Evolutionary conservation across 2,329 filamentous ascomycete genomes (phyloP).

Genomic region (Fusarium subtropicale): DNA sequence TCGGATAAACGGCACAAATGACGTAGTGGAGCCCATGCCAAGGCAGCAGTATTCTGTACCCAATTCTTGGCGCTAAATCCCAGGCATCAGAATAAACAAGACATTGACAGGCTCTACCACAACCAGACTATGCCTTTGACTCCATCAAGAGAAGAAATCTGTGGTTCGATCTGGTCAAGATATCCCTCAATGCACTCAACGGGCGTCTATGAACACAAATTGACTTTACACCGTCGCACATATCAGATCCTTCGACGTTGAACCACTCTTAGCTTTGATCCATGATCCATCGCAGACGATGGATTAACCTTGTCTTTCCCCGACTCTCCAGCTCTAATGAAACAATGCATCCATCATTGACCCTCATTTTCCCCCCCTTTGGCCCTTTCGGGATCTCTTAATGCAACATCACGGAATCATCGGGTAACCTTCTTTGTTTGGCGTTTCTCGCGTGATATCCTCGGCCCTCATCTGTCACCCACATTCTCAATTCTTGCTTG

Average conservation of each 20-base stretch:
- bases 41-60: constrained; percentile 24
- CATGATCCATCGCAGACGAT: not conserved
- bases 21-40: constrained; percentile 26
- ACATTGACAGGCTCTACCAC: not conserved
- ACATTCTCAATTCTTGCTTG: not conserved
- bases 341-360: constrained; percentile 8
- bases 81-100: constrained; percentile 26
- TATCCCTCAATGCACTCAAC: constrained; percentile 17
- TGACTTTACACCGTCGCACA: not conserved
- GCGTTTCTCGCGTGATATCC: not conserved
- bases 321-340: not conserved
- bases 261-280: not conserved
- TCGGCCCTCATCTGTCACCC: not conserved
- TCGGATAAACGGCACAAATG: constrained; percentile 32
- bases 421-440: not conserved
- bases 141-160: not conserved
- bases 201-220: not conserved
- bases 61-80: not conserved
- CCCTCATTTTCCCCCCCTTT: constrained; percentile 1
- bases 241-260: constrained; percentile 1
- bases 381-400: not conserved
- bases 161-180: not conserved
- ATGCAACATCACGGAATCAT: not conserved
- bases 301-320: not conserved
- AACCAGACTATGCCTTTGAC: not conserved